Conservation (phyloP, 2,329 filamentous ascomycete genomes). For the Lizonia empirigonia region DNA sequence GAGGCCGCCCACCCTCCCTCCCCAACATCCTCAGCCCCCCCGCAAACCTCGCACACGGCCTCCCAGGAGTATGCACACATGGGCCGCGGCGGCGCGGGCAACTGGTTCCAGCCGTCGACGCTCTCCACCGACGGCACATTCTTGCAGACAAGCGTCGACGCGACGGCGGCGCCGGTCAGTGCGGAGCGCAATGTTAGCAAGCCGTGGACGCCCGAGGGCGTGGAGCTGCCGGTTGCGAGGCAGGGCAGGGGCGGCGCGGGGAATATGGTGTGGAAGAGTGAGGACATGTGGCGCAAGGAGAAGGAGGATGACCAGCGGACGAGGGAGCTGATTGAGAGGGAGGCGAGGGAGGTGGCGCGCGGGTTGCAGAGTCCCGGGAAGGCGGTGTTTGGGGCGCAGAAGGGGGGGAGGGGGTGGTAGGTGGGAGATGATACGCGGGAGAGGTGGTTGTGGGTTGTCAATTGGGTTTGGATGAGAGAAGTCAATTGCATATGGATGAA, state of each 20-base stretch:
- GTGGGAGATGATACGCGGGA: background rate
- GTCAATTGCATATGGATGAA: background rate
- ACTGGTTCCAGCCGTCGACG: constrained; percentile 53
- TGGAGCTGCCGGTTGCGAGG: constrained; percentile 43
- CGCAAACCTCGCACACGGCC: constrained; percentile 21
- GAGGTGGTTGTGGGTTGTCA: background rate
- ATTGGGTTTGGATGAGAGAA: background rate
- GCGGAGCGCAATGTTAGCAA: constrained; percentile 36
- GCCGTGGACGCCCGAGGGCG: constrained; percentile 44
- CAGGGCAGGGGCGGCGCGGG: constrained; percentile 55
- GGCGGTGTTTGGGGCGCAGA: constrained; percentile 47
- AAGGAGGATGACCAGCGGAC: constrained; percentile 36
- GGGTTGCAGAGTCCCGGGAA: constrained; percentile 49
- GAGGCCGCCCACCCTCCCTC: constrained; percentile 45
- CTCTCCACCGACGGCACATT: constrained; percentile 50
- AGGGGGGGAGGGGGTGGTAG: constrained; percentile 36
- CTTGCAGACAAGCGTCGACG: constrained; percentile 29
- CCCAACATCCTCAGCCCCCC: constrained; percentile 18
- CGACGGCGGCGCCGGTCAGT: constrained; percentile 36
- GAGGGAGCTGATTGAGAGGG: constrained; percentile 46
- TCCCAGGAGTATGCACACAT: constrained; percentile 51
- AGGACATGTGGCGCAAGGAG: constrained; percentile 41
- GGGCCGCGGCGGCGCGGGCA: constrained; percentile 55
- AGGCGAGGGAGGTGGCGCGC: constrained; percentile 44
- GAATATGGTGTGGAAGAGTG: constrained; percentile 52